Evolutionary conservation across 2,329 filamentous ascomycete genomes (phyloP), one percentile per base, ranked within the genome.

Genomic region (Sporothrix brasiliensis): DNA sequence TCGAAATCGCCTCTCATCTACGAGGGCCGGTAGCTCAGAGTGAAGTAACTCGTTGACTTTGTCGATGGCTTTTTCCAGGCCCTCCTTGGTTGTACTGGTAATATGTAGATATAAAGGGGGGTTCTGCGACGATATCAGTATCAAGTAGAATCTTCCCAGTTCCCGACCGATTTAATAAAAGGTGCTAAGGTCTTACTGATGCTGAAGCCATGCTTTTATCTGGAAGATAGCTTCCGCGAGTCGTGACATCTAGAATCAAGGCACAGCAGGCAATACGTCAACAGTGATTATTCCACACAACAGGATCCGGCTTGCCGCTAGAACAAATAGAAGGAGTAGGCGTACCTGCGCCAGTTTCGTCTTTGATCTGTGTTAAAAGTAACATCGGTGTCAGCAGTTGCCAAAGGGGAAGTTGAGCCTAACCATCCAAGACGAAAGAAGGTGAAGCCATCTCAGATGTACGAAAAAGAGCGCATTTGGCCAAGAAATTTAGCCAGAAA

Each of bases 311-410:
- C 27, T 44, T 50, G 44, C 34, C 44, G 19, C 13, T 34, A 41
- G 49, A 30, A 14, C 49, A 44, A 19, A 13, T 5, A 53, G 49
- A 66, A 61, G 21, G 58, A 27, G 84, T 80, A 83, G 85, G 88
- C 94, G 90, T 99, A 99, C 95, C 95, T 87, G 95, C 94, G 87
- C 95, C 95, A 90, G 94, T 98, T 79, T 97, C 93, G 85, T 97
- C 94, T 91, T 97, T 97, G 79, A 99, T 99, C 95, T 99, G 94
- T 89, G 54, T 53, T 41, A 71, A 27, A 95, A 88, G 89, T 86
- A 90, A 83, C 83, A 34, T 41, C 83, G 86, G 90, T 88, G 94
- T 97, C 89, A 98, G 94, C 93, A 95, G 89, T 89, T 92, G 92
- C 88, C 90, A 92, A 88, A 89, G 88, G 90, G 88, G 86, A 84